Conservation (phyloP, 176 grass and related monocot genomes). For the Oryza officinalis region DNA sequence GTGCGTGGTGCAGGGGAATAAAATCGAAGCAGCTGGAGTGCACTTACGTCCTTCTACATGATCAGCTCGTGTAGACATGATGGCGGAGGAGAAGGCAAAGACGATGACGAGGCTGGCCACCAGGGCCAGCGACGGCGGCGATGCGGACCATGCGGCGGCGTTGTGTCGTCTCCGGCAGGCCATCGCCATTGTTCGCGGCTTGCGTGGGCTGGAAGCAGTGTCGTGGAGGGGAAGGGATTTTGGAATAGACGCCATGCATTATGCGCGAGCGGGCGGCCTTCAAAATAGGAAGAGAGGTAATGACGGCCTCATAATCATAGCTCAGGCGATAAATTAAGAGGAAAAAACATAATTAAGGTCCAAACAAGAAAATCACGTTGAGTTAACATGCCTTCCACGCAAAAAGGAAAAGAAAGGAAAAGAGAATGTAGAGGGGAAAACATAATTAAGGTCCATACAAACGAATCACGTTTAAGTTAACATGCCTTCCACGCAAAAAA, state of each 20-base stretch:
- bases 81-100: background rate
- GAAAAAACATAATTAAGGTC: no score
- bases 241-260: background rate
- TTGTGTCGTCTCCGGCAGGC: background rate
- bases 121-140: background rate
- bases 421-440: no score
- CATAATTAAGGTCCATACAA: no score
- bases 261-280: conserved; percentile 1
- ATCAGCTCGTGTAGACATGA: background rate
- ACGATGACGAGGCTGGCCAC: background rate
- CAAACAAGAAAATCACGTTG: no score
- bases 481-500: no score
- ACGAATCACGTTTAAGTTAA: no score
- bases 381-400: no score
- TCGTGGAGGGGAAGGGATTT: background rate
- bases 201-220: background rate
- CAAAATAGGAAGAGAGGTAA: background rate
- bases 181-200: background rate
- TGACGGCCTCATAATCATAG: background rate
- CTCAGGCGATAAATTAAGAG: background rate
- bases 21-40: background rate
- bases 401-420: no score
- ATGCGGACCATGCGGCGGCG: no score
- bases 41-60: background rate
- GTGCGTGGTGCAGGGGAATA: no score